phyloP scores from a whole-genome alignment of 2,329 filamentous ascomycete genomes.

The Xylaria sp. region DNA sequence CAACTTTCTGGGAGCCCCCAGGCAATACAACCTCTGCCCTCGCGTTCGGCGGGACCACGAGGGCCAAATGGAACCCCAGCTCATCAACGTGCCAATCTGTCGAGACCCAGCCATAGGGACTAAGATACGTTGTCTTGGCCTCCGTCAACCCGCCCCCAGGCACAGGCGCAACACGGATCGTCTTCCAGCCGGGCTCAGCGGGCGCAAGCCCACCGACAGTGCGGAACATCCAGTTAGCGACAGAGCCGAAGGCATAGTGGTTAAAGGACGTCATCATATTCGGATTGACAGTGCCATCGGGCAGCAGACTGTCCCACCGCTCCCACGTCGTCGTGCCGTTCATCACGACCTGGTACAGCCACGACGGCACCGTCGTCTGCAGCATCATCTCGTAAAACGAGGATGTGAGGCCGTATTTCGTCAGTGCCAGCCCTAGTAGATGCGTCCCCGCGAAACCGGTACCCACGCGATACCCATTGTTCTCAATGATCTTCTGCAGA shows the following conservation, averaged over 20 bases:
- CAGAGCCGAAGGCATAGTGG: constrained; percentile 62
- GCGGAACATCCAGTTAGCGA: constrained; percentile 60
- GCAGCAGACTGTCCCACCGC: constrained; percentile 61
- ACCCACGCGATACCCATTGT: constrained; percentile 52
- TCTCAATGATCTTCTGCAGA: constrained; percentile 49
- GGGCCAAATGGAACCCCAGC: constrained; percentile 36
- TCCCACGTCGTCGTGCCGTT: constrained; percentile 63
- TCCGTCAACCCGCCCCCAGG: constrained; percentile 53
- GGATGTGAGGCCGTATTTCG: constrained; percentile 45
- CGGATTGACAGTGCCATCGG: constrained; percentile 57
- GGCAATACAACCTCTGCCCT: constrained; percentile 43
- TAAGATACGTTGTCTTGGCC: constrained; percentile 47
- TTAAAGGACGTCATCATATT: constrained; percentile 63
- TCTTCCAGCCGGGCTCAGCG: constrained; percentile 56
- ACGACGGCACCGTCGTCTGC: constrained; percentile 57
- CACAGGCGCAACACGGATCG: constrained; percentile 50
- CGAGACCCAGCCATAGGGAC: constrained; percentile 50
- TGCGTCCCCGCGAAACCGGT: constrained; percentile 60
- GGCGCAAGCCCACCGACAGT: constrained; percentile 56
- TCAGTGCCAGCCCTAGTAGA: constrained; percentile 51
- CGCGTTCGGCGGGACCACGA: constrained; percentile 45
- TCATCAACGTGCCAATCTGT: constrained; percentile 47
- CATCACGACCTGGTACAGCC: constrained; percentile 61
- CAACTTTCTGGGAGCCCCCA: constrained; percentile 19
- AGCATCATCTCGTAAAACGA: constrained; percentile 61